Evolutionary conservation across 148 eudicot genomes (phyloP), one percentile per base, ranked within the genome.

Genomic region (Dysphania ambrosioides): DNA sequence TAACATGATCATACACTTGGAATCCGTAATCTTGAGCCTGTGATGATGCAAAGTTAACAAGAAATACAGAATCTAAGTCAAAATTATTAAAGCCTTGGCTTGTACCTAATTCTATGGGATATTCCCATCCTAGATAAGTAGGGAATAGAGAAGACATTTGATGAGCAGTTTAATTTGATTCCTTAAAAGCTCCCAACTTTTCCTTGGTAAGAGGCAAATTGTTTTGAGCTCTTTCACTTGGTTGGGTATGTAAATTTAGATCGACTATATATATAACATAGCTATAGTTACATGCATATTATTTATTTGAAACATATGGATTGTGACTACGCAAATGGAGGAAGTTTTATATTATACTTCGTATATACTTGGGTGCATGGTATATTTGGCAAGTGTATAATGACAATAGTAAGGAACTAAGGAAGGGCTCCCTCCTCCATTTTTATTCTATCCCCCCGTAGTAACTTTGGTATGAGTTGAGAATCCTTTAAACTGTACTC

Each of bases 91-190:
- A 64, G 10, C 36, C 59, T 70, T 70, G 73, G 44, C 68, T 55
- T 31, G 79, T 41, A 18, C 79, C 79, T 44, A 77, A 7, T 62
- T 70, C 66, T 38, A 62, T 15, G 30, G 72, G 68, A 32, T 65
- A 70, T 26, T 80, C 82, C 78, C 82, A 70, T 19, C 63, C 78
- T 34, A 74, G 53, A 51, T 11, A 64, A 64, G 41, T 69, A n/a
- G 78, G 78, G 15, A 55, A 74, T 1, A 69, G 2, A 21, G 70
- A 71, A 47, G 78, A 74, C 26, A 79, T 41, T 61, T 69, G 74
- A 74, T 78, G 63, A 9, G 16, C 1, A 10, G 13, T 59, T 26
- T 26, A 2, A 8, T 11, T 1, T 2, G 30, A 26, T 59, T 27
- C 10, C 5, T 29, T 55, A 19, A n/a, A 29, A 29, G 65, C 30